A percentile compares a stretch with the other conserved stretches of the same genome.
Conservation (phyloP, 2,329 filamentous ascomycete species). For the Massarina eburnea region DNA sequence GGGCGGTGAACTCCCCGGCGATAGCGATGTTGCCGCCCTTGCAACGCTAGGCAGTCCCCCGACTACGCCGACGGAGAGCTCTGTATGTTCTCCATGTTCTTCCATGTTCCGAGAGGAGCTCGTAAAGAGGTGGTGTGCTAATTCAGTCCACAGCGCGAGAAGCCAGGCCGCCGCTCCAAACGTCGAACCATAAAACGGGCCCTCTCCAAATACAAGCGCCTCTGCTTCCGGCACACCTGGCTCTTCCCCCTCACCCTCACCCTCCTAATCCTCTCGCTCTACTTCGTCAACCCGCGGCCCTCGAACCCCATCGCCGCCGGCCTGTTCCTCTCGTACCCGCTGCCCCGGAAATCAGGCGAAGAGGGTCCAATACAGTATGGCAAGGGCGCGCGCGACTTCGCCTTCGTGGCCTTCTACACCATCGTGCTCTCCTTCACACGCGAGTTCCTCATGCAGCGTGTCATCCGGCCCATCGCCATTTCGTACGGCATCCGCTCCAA, state of each 20-base stretch:
- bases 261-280: slow-evolving; percentile 64
- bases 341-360: slow-evolving; percentile 56
- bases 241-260: slow-evolving; percentile 70
- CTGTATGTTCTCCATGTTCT: slow-evolving; percentile 24
- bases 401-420: slow-evolving; percentile 86
- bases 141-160: slow-evolving; percentile 21
- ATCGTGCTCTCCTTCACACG: slow-evolving; percentile 89
- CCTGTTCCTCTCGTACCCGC: slow-evolving; percentile 86
- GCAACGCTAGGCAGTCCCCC: slow-evolving; percentile 46
- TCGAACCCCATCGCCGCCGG: slow-evolving; percentile 79
- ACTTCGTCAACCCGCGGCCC: slow-evolving; percentile 72
- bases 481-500: slow-evolving; percentile 68
- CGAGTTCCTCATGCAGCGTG: slow-evolving; percentile 92
- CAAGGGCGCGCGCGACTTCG: slow-evolving; percentile 84
- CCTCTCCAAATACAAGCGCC: slow-evolving; percentile 49
- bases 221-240: slow-evolving; percentile 60
- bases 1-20: slow-evolving; percentile 55
- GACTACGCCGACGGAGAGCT: slow-evolving; percentile 14
- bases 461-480: slow-evolving; percentile 75
- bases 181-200: slow-evolving; percentile 48
- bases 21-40: slow-evolving; percentile 54
- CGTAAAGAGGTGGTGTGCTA: slow-evolving; percentile 1
- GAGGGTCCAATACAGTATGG: slow-evolving; percentile 67
- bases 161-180: slow-evolving; percentile 45
- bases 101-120: neutral